Conservation (phyloP, 805 yeast species). For the Saturnispora serradocipensis region DNA sequence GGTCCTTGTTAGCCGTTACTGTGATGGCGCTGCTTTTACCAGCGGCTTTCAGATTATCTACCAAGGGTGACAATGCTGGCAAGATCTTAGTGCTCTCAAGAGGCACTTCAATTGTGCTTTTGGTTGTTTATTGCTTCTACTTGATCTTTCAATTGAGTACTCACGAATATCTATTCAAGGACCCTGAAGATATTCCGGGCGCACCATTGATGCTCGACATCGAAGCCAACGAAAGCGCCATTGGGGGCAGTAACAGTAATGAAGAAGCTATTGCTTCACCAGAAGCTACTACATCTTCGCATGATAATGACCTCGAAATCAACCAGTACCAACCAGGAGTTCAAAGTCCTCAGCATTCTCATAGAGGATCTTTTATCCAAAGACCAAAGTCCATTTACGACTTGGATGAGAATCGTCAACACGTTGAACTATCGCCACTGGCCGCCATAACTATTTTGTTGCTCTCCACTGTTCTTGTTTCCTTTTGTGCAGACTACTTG, state of each 20-base stretch:
- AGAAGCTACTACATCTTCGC: not conserved
- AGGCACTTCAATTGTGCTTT: conserved; percentile 73
- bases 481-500: conserved; percentile 85
- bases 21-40: conserved; percentile 86
- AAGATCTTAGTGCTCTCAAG: conserved; percentile 69
- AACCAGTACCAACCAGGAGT: not conserved
- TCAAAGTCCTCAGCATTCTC: not conserved
- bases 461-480: conserved; percentile 65
- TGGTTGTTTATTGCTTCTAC: conserved; percentile 68
- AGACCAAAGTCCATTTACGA: conserved; percentile 26
- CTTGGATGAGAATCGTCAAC: conserved; percentile 17
- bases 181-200: conserved; percentile 15
- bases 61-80: conserved; percentile 27
- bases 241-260: not conserved
- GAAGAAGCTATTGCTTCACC: not conserved
- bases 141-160: conserved; percentile 83
- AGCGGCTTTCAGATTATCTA: conserved; percentile 87
- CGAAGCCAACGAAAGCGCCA: conserved; percentile 8
- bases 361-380: conserved; percentile 22
- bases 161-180: conserved; percentile 68
- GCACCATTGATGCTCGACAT: conserved; percentile 20
- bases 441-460: conserved; percentile 51
- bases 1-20: conserved; percentile 84
- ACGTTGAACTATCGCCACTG: conserved; percentile 39
- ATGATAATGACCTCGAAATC: not conserved